phyloP scores from a whole-genome alignment of 495 filamentous ascomycete species.

The Aspergillus coremiiformis region DNA sequence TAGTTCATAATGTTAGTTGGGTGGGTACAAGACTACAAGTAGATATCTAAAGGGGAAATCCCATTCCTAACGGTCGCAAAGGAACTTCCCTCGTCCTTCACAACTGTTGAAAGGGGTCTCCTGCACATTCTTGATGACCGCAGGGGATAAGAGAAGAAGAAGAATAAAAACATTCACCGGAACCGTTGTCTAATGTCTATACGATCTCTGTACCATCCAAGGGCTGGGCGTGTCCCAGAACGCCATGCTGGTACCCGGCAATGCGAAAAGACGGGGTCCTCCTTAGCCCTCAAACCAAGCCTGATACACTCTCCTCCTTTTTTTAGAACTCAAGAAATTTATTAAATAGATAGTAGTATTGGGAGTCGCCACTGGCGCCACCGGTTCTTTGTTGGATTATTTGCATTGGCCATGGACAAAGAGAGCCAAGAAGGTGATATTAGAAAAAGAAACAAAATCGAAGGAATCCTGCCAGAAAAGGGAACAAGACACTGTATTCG shows the following conservation, averaged over 20 bases:
- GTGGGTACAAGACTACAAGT: too few relatives aligned
- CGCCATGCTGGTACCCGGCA: background rate
- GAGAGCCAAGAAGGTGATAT: background rate
- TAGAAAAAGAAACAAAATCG: conserved; percentile 5
- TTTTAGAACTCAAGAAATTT: background rate
- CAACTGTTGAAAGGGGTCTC: background rate
- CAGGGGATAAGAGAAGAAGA: conserved; percentile 1
- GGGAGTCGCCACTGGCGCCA: background rate
- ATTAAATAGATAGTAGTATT: background rate
- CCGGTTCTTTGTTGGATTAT: background rate
- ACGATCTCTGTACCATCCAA: background rate
- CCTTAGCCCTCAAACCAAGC: background rate
- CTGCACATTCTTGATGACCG: conserved; percentile 12
- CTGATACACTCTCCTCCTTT: too few relatives aligned
- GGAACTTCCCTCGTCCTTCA: background rate
- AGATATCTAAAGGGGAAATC: background rate
- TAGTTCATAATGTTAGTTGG: background rate
- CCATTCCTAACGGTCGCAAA: background rate
- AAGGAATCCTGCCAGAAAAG: conserved; percentile 7
- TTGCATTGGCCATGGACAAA: background rate
- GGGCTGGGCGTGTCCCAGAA: background rate
- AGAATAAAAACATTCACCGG: background rate
- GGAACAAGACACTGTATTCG: background rate
- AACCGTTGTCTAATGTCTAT: background rate
- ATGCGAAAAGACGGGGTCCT: background rate